A percentile compares a stretch with the other conserved stretches of the same genome.
phyloP scores from a whole-genome alignment of 495 filamentous ascomycete species.

The Talaromyces ruber region DNA sequence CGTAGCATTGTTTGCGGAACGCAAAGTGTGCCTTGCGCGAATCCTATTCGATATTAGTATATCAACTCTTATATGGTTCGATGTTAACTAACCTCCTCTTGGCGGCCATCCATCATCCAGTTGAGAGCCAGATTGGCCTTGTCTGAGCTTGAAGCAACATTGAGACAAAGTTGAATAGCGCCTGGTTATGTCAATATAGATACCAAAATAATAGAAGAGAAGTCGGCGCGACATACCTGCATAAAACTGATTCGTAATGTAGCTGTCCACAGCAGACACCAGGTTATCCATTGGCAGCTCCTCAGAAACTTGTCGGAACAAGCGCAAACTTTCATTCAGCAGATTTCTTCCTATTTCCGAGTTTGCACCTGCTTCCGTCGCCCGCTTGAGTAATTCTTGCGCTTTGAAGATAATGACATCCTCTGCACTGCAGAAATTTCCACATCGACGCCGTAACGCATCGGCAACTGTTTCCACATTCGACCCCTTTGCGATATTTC shows the following conservation, averaged over 20 bases:
- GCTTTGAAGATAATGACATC: conserved; percentile 98
- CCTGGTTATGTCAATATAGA: conserved; percentile 35
- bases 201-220: conserved; percentile 1
- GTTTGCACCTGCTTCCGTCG: conserved; percentile 66
- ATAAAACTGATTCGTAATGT: conserved; percentile 74
- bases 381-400: conserved; percentile 84
- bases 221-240: conserved; percentile 36
- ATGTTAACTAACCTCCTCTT: conserved; percentile 36
- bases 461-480: conserved; percentile 97
- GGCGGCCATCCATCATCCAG: conserved; percentile 61
- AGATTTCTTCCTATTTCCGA: conserved; percentile 70
- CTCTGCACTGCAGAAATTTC: conserved; percentile 92
- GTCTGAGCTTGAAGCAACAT: conserved; percentile 73
- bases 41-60: conserved; percentile 52
- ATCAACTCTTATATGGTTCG: conserved; percentile 21
- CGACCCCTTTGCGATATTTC: conserved; percentile 88
- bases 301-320: conserved; percentile 82
- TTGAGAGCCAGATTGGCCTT: conserved; percentile 71
- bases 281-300: conserved; percentile 75
- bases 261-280: conserved; percentile 66
- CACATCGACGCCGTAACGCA: conserved; percentile 79
- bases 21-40: conserved; percentile 55
- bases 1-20: conserved; percentile 70
- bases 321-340: conserved; percentile 76
- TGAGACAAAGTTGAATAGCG: conserved; percentile 80